phyloP scores from a whole-genome alignment of 2,329 filamentous ascomycete genomes.

The Rhinocladiella mackenziei region DNA sequence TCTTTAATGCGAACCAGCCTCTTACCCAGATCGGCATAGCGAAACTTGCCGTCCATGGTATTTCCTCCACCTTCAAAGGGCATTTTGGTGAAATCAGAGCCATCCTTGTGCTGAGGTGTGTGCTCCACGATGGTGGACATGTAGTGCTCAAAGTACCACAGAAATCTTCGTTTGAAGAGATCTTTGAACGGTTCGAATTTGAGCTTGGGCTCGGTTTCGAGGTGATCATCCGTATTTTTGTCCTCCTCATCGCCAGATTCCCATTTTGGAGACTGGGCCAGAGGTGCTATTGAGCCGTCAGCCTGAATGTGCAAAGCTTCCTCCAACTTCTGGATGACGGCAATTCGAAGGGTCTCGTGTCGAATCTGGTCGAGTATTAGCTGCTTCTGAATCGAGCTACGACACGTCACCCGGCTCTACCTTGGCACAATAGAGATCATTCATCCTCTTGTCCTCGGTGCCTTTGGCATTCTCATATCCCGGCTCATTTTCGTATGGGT shows the following conservation, averaged over 20 bases:
- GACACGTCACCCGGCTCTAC: conserved; percentile 41
- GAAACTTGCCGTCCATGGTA: conserved; percentile 79
- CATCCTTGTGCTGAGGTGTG: conserved; percentile 58
- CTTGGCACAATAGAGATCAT: conserved; percentile 74
- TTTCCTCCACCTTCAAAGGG: conserved; percentile 78
- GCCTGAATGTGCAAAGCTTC: conserved; percentile 64
- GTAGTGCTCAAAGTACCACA: conserved; percentile 96
- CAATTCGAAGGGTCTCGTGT: conserved; percentile 83
- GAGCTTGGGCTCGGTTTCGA: conserved; percentile 49
- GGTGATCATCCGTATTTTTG: conserved; percentile 41
- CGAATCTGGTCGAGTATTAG: conserved; percentile 61
- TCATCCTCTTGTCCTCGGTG: conserved; percentile 65
- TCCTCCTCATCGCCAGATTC: conserved; percentile 36
- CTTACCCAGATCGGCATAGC: conserved; percentile 69
- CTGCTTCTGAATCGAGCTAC: background rate
- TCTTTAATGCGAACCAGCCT: conserved; percentile 66
- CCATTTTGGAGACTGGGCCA: conserved; percentile 2
- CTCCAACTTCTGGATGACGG: conserved; percentile 81
- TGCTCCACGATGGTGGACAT: conserved; percentile 65
- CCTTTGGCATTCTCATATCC: conserved; percentile 77
- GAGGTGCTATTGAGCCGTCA: conserved; percentile 43
- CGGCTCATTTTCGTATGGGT: conserved; percentile 94
- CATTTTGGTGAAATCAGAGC: conserved; percentile 69
- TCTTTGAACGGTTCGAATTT: conserved; percentile 86
- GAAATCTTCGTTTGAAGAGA: conserved; percentile 81